Evolutionary conservation across 2,329 filamentous ascomycete genomes (phyloP), one percentile per base, ranked within the genome.

Genomic region (Neonectria hederae): DNA sequence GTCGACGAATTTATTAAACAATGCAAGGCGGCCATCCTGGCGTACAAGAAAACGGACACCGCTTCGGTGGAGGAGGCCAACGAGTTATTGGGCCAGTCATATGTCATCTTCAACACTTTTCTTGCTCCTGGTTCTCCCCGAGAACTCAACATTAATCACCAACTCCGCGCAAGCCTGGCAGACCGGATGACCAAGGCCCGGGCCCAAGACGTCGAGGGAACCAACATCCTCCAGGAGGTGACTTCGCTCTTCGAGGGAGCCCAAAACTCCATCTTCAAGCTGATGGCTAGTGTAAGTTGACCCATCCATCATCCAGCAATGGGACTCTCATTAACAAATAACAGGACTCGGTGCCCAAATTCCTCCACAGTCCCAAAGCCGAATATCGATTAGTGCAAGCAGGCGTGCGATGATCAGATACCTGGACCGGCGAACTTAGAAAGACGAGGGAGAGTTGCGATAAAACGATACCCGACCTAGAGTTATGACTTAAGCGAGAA

Each of bases 81-180:
- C 76, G 95, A 98, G 81, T 97, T 95, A 21, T 89, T 99, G 79
- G 96, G 96, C 21, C 93, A 95, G 68, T 94, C 95, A 3, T 98
- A 99, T 80, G 93, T 92, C 72, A 90, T 97, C 67, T 99, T 98
- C 86, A 99, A 98, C 75, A 96, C 95, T n/a, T 99, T 97, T 82
- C 82, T 99, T 68, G 96, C 95, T 0, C 96, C 95, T 3, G 96
- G 96, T 1, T 97, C 95, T 48, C 96, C 95, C 1, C 97, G 95
- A 77, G 95, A 99, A 81, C 87, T 98, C 63, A 98, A 98, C 81
- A 98, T 98, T 73, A 96, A 99, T 76, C 95, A 98, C 77, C 91
- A 93, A 73, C 85, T 99, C 42, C 93, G 95, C 65, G 97, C 96
- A 77, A 96, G 95, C 76, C 85, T 99, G 64, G 94, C 95, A 3